Percentiles rank a stretch among this genome's conserved stretches.
phyloP scores from a whole-genome alignment of 495 filamentous ascomycete genomes.

The Aspergillus wentii region DNA sequence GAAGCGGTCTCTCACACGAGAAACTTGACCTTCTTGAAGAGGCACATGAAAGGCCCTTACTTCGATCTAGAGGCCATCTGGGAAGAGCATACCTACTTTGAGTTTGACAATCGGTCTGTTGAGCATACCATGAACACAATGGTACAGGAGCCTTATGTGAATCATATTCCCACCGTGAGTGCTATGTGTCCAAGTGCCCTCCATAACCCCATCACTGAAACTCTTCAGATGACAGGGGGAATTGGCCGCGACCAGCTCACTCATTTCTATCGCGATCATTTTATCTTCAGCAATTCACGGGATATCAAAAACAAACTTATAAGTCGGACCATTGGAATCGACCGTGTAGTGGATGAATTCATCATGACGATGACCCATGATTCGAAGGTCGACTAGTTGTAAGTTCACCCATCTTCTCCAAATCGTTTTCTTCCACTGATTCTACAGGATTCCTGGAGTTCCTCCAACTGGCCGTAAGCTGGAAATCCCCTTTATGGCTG shows the following conservation, averaged over 20 bases:
- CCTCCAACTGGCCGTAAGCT: slow-evolving; percentile 58
- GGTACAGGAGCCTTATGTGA: slow-evolving; percentile 47
- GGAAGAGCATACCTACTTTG: slow-evolving; percentile 42
- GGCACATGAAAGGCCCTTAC: slow-evolving; percentile 18
- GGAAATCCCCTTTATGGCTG: slow-evolving; percentile 59
- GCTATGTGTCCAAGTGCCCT: no score
- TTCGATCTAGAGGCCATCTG: slow-evolving; percentile 52
- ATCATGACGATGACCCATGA: slow-evolving; percentile 58
- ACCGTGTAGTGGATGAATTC: slow-evolving; percentile 51
- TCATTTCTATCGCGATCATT: slow-evolving; percentile 61
- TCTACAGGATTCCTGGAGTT: slow-evolving; percentile 52
- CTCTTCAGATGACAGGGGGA: slow-evolving; percentile 52
- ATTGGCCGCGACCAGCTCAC: slow-evolving; percentile 54
- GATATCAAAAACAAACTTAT: slow-evolving; percentile 58
- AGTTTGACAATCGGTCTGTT: slow-evolving; percentile 22
- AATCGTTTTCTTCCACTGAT: slow-evolving; percentile 5
- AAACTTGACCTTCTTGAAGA: slow-evolving; percentile 14
- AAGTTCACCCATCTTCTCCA: no score
- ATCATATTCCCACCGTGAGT: slow-evolving; percentile 48
- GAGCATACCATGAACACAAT: slow-evolving; percentile 41
- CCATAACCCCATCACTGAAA: no score
- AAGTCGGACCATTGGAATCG: slow-evolving; percentile 56
- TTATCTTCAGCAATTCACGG: slow-evolving; percentile 60
- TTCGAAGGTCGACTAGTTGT: slow-evolving; percentile 62
- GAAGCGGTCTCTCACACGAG: slow-evolving; percentile 17